phyloP scores from a whole-genome alignment of 2,329 filamentous ascomycete genomes.

The Sporothrix humicola region DNA sequence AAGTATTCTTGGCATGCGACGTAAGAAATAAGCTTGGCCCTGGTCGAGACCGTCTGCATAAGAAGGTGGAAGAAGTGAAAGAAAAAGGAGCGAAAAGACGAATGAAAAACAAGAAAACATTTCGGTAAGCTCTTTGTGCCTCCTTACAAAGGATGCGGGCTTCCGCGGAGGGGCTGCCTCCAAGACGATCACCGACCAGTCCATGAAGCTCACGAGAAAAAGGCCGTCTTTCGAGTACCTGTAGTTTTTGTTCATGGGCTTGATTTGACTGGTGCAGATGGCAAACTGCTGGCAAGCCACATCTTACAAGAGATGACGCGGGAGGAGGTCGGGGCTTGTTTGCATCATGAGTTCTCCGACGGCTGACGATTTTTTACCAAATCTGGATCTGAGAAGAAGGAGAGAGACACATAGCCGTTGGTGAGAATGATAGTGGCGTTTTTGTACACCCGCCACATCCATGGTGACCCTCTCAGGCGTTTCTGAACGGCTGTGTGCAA shows the following conservation, averaged over 20 bases:
- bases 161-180: background rate
- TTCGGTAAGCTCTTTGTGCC: constrained; percentile 1
- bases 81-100: background rate
- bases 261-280: background rate
- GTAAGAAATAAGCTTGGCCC: background rate
- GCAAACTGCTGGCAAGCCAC: background rate
- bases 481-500: constrained; percentile 4
- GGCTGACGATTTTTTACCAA: constrained; percentile 1
- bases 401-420: constrained; percentile 13
- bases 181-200: background rate
- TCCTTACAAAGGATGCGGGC: background rate
- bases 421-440: constrained; percentile 12
- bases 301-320: background rate
- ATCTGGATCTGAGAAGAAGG: background rate
- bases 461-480: constrained; percentile 5
- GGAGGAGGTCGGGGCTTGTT: background rate
- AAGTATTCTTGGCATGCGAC: background rate
- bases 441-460: constrained; percentile 10
- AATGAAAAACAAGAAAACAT: background rate
- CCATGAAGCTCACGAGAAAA: background rate
- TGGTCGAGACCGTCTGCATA: background rate
- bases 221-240: background rate
- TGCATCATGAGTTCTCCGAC: background rate
- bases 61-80: constrained; percentile 10
- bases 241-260: background rate